Conservation (phyloP, 805 yeast genomes). For the Lachancea nothofagi region DNA sequence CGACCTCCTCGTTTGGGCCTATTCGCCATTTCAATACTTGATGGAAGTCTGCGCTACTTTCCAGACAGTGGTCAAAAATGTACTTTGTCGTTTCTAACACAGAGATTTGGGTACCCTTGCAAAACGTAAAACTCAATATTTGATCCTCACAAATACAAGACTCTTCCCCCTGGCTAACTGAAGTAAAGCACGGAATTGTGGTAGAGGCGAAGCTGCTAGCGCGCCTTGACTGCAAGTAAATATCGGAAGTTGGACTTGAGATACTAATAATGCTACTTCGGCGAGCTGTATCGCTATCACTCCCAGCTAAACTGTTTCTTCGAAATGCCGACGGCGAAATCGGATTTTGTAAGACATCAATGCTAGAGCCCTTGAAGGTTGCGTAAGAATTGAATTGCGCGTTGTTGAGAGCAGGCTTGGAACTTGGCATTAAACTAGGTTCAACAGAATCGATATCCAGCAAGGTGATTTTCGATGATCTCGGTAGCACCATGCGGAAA, state of each 20-base stretch:
- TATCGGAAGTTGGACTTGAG: neutral
- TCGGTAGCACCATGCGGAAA: neutral
- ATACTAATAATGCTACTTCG: conserved; percentile 17
- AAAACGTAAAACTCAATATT: neutral
- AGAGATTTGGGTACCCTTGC: neutral
- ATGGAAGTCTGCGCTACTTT: neutral
- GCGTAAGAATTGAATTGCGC: neutral
- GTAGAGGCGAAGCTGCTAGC: neutral
- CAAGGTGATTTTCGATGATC: neutral
- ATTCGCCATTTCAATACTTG: neutral
- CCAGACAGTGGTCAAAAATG: neutral
- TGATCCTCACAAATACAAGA: neutral
- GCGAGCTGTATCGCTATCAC: conserved; percentile 18
- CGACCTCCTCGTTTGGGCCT: neutral
- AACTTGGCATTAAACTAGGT: neutral
- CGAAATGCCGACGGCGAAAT: conserved; percentile 24
- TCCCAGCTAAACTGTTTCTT: conserved; percentile 21
- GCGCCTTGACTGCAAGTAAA: neutral
- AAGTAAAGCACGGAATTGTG: neutral
- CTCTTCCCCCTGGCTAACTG: neutral
- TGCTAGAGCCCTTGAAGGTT: neutral
- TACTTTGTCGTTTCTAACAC: neutral
- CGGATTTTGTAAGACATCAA: conserved; percentile 10
- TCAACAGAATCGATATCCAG: neutral
- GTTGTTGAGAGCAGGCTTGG: neutral